These are phyloP conservation scores for Xenosphaeropsis pyriputrescens DNA, from an alignment of 2,329 filamentous ascomycete genomes.

Conservation along the genomic window DNA sequence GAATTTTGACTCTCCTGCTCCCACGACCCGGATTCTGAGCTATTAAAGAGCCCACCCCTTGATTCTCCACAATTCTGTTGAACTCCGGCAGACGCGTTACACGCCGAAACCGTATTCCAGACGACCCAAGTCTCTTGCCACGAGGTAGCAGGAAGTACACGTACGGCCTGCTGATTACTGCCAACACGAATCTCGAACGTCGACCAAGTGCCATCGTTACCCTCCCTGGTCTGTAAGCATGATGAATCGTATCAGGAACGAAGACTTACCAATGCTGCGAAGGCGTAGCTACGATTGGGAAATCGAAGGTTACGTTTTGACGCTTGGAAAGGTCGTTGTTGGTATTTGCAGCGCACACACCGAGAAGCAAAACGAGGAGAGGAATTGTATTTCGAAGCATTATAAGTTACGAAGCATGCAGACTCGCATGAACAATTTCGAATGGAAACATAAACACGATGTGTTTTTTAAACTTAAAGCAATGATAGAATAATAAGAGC, in stretches of 20 bases:
- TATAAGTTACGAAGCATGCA: too few relatives aligned
- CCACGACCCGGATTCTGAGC: conserved; percentile 19
- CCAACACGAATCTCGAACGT: conserved; percentile 22
- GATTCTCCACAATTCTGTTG: conserved; percentile 19
- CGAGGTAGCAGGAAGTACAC: conserved; percentile 21
- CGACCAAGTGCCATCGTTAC: conserved; percentile 25
- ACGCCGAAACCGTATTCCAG: conserved; percentile 12
- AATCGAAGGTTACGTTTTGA: conserved; percentile 8
- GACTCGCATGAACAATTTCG: too few relatives aligned
- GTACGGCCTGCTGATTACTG: conserved; percentile 18
- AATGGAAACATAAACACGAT: too few relatives aligned
- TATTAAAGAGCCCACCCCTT: conserved; percentile 18
- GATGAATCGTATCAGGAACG: not conserved
- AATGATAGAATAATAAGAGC: too few relatives aligned
- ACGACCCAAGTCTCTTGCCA: conserved; percentile 20
- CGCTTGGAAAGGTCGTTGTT: conserved; percentile 1
- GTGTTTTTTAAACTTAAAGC: too few relatives aligned
- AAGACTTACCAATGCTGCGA: conserved; percentile 8
- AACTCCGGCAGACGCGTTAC: conserved; percentile 13
- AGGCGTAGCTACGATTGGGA: conserved; percentile 7
- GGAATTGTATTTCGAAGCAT: too few relatives aligned
- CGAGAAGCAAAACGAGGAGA: too few relatives aligned
- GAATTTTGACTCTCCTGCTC: conserved; percentile 15
- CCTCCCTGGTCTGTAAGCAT: conserved; percentile 12
- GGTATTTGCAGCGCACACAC: too few relatives aligned